phyloP scores from a whole-genome alignment of 176 grass and related monocot genomes.

The sorghum (Sorghum bicolor) region DNA sequence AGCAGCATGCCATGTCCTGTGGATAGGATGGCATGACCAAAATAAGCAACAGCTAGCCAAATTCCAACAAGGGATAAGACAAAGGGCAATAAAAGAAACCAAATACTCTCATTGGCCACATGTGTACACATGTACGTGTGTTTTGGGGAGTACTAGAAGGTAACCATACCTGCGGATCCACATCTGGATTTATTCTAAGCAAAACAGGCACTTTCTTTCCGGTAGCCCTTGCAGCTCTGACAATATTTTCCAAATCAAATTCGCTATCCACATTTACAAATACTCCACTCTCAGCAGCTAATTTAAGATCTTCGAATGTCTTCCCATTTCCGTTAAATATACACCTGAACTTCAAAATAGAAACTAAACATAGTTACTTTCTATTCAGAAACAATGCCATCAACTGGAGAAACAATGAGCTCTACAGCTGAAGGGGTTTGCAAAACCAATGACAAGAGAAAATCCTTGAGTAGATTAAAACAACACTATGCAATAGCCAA shows the following conservation, averaged over 20 bases:
- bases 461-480: not conserved
- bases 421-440: slow-evolving; percentile 4
- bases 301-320: slow-evolving; percentile 75
- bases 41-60: not conserved
- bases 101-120: slow-evolving; percentile 10
- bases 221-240: slow-evolving; percentile 55
- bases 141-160: not conserved
- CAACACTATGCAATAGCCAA: not conserved
- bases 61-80: not conserved
- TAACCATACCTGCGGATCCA: slow-evolving; percentile 84
- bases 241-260: slow-evolving; percentile 96
- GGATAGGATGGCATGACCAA: not conserved
- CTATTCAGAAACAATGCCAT: not conserved
- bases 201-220: slow-evolving; percentile 91
- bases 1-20: not conserved
- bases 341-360: slow-evolving; percentile 75
- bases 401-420: not conserved
- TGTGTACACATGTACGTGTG: not conserved
- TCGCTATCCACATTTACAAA: slow-evolving; percentile 98
- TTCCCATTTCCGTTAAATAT: slow-evolving; percentile 99
- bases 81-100: slow-evolving; percentile 7
- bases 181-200: slow-evolving; percentile 97
- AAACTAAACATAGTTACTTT: slow-evolving; percentile 6
- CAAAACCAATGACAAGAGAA: not conserved
- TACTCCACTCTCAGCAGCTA: slow-evolving; percentile 81